Evolutionary conservation across 2,329 filamentous ascomycete genomes (phyloP).

Genomic region (Alternaria rosae): DNA sequence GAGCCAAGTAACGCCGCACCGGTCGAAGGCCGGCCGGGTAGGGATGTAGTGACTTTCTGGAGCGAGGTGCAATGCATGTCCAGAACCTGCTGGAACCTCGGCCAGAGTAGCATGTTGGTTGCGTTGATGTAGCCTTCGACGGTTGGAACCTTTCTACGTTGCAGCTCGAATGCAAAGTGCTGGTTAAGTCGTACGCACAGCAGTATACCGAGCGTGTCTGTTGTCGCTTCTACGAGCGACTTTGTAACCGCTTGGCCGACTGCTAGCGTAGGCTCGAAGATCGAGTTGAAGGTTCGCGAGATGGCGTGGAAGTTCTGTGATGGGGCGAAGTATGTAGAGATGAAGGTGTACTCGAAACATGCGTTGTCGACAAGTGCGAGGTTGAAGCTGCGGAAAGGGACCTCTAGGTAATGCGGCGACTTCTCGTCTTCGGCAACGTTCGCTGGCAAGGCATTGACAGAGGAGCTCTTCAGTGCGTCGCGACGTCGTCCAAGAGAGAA

Average conservation of each 20-base stretch:
- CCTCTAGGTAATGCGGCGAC: constrained; percentile 83
- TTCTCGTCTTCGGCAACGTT: constrained; percentile 93
- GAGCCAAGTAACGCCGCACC: constrained; percentile 48
- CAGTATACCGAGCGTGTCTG: constrained; percentile 85
- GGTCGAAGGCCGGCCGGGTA: constrained; percentile 47
- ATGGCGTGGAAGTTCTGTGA: constrained; percentile 77
- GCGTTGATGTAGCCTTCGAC: constrained; percentile 93
- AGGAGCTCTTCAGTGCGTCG: constrained; percentile 78
- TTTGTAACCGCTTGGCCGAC: constrained; percentile 81
- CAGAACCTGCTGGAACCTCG: constrained; percentile 92
- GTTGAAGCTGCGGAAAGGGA: constrained; percentile 93
- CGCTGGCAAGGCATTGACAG: constrained; percentile 79
- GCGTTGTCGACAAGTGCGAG: constrained; percentile 92
- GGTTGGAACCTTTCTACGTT: constrained; percentile 87
- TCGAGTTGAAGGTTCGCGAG: constrained; percentile 82
- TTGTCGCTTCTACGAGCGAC: constrained; percentile 75
- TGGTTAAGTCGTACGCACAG: constrained; percentile 95
- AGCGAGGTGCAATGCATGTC: constrained; percentile 91
- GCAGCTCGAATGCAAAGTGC: constrained; percentile 90
- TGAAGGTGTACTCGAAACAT: constrained; percentile 92
- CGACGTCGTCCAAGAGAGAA: constrained; percentile 88
- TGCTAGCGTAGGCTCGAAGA: constrained; percentile 90
- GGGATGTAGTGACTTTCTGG: constrained; percentile 61
- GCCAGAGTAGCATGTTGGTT: constrained; percentile 96
- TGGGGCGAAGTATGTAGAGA: constrained; percentile 87